Evolutionary conservation across 164 flowering plant genomes (phyloP), one percentile per base, ranked within the genome.

Genomic region (Vitis rotundifolia): DNA sequence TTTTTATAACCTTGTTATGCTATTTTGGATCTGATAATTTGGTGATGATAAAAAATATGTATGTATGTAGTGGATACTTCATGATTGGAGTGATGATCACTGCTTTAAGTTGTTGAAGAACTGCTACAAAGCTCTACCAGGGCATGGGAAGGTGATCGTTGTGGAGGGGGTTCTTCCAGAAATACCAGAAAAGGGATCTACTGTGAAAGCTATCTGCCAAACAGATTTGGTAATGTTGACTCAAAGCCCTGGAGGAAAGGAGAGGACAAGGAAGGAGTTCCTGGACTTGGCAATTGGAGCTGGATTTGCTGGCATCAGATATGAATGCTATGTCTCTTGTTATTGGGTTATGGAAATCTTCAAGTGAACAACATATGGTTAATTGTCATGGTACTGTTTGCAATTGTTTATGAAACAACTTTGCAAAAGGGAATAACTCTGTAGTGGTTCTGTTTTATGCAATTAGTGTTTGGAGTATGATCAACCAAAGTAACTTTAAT

Each of bases 271-370:
- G 13, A 16, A 69, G 26, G 51, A 69, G 29, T 62, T 61, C 37
- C 26, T 29, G 59, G 71, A 52, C 9, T 72, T 84, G 71, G 85
- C 85, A 1, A 68, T 5, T 1, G 63, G 28, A 59, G 69, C 81
- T n/a, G 84, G 88, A 11, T 84, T 84, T 52, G 11, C 9, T 0
- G 69, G 71, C 11, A 47, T 80, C 11, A 58, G 37, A 11, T 54
- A 64, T 47, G 56, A 49, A 10, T 74, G 69, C 16, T 52, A 8
- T 67, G 81, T 67, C 1, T 68, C 51, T 15, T 59, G 57, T 18
- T 61, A 49, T 56, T 59, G 53, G 68, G 53, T 77, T 49, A 77
- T 77, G 75, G 81, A 78, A 75, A 70, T 73, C 29, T 44, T 52
- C 16, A 77, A 69, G 29, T 67, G 67, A n/a, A 37, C 49, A 7